Evolutionary conservation across 2,329 filamentous ascomycete species (phyloP).

Genomic region (Xylaria sp.): DNA sequence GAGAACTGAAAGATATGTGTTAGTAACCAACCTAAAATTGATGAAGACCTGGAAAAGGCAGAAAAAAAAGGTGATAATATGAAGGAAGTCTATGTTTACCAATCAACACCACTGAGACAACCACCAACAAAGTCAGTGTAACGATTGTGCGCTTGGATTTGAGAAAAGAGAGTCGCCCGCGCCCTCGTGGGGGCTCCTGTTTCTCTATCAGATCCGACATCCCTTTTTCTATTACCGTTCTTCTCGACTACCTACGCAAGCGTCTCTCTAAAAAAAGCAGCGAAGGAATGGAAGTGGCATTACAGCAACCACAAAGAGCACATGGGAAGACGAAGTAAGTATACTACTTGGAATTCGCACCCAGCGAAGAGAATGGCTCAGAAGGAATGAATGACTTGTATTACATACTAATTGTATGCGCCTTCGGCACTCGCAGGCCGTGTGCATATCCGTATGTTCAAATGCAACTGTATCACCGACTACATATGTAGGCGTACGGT

Average conservation of each 20-base stretch:
- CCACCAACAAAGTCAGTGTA: slow-evolving; percentile 35
- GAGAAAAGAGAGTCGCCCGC: slow-evolving; percentile 39
- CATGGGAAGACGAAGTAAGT: neutral
- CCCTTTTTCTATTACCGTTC: neutral
- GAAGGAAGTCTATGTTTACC: slow-evolving; percentile 35
- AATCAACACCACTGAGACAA: slow-evolving; percentile 40
- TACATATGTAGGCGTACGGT: neutral
- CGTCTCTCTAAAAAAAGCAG: neutral
- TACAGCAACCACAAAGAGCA: neutral
- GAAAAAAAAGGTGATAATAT: neutral
- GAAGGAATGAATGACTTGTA: slow-evolving; percentile 7
- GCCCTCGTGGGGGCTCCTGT: slow-evolving; percentile 19
- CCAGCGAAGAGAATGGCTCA: neutral
- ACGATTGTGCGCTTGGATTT: slow-evolving; percentile 43
- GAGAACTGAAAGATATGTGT: slow-evolving; percentile 36
- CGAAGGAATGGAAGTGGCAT: slow-evolving; percentile 18
- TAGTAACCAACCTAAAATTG: slow-evolving; percentile 3
- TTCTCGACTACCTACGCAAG: neutral
- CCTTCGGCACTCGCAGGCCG: neutral
- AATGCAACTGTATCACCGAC: no score
- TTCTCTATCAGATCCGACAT: slow-evolving; percentile 34
- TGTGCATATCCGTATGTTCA: neutral
- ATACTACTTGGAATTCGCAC: neutral
- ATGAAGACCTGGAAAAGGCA: neutral
- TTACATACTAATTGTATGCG: neutral